Evolutionary conservation across 2,329 filamentous ascomycete genomes (phyloP).

Genomic region (Penicillium sp.): DNA sequence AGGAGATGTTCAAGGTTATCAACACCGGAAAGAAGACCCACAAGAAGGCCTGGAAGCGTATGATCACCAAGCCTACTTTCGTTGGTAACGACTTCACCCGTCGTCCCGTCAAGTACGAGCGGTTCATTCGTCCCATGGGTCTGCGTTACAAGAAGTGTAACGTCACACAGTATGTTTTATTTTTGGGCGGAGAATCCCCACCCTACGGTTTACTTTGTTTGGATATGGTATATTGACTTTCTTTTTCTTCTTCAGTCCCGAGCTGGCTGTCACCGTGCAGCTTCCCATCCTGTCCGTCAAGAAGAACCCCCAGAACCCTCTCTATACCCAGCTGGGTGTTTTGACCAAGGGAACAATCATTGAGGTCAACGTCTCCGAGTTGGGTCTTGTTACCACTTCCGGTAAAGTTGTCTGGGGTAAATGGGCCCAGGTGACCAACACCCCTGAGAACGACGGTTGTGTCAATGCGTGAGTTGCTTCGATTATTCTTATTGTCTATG

Average conservation of each 20-base stretch:
- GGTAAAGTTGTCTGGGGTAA: conserved; percentile 94
- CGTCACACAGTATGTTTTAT: conserved; percentile 50
- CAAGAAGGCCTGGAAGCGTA: conserved; percentile 69
- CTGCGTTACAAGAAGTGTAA: conserved; percentile 76
- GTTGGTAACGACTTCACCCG: conserved; percentile 88
- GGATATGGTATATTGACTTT: conserved; percentile 12
- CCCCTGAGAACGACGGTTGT: conserved; percentile 13
- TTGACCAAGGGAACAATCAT: conserved; percentile 80
- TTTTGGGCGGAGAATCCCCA: no score
- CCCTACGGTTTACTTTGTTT: conserved; percentile 7
- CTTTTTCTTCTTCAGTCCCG: conserved; percentile 47
- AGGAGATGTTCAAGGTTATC: conserved; percentile 97
- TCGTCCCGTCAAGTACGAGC: conserved; percentile 73
- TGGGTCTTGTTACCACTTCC: conserved; percentile 84
- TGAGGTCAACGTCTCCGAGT: conserved; percentile 89
- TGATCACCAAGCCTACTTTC: conserved; percentile 80
- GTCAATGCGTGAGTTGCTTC: conserved; percentile 17
- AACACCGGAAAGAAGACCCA: conserved; percentile 93
- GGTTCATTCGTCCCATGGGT: conserved; percentile 74
- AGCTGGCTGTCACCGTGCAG: conserved; percentile 83
- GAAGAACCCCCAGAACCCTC: conserved; percentile 83
- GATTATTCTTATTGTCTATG: neutral
- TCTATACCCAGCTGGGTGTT: conserved; percentile 91
- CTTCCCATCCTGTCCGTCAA: conserved; percentile 74
- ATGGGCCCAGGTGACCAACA: conserved; percentile 66